Base-by-base conservation (phyloP, 108 stramenopile genomes). In the Asterionellopsis glacialis region DNA sequence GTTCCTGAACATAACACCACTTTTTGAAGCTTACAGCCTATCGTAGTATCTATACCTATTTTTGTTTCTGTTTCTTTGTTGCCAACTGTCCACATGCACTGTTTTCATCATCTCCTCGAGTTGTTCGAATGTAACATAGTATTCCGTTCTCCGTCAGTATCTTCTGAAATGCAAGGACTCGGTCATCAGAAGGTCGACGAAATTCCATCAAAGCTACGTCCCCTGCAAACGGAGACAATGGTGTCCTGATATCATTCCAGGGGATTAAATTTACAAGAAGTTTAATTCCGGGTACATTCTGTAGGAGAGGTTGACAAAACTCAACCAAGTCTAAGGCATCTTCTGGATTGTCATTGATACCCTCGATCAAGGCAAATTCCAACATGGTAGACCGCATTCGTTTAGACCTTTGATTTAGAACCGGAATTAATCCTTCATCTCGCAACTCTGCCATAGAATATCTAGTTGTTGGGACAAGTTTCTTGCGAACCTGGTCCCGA, bases 21-120 rank as follows among this genome's bases (percentile, higher is more conserved):
- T 11, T 44, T 13, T 14, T 14, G 43, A 14, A 11, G 43, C 14
- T 11, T n/a, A n/a, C n/a, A n/a, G n/a, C n/a, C n/a, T n/a, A n/a
- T n/a, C n/a, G n/a, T n/a, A 47, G 59, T 23, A 53, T 41, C 45
- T 63, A 71, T 43, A 57, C 74, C 28, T 60, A 57, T 51, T 33
- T 33, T 7, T 33, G 7, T 33, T 33, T 33, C 33, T 33, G 2
- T 7, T 33, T 33, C 33, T 78, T 73, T 9, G 90, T 92, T 27
- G 87, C 80, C 38, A 94, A 66, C 76, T 88, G 87, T 27, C 94
- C 94, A 69, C 94, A 95, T 1, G 94, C 94, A 9, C 88, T 83
- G 41, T 50, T 76, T 48, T 91, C 87, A 21, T 90, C 89, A 61
- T 95, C 94, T 11, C 94, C 94, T 57, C 94, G 70, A 7, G 90